Conservation (phyloP, 495 filamentous ascomycete species). For the Clavariopsis aquatica region DNA sequence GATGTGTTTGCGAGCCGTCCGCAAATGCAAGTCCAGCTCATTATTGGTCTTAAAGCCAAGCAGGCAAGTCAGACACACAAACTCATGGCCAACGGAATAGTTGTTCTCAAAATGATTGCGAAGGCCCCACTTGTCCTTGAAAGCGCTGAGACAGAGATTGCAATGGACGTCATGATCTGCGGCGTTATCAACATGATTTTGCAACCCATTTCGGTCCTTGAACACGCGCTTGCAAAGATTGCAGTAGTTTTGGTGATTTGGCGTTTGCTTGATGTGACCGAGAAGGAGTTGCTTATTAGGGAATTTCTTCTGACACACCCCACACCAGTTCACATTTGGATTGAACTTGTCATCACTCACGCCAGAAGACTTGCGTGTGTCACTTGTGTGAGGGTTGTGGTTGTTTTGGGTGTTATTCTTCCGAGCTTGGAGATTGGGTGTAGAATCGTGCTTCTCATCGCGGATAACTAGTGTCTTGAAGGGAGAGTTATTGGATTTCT, state of each 20-base stretch:
- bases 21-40: constrained; percentile 11
- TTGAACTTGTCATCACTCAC: neutral
- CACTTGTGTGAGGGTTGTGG: neutral
- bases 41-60: constrained; percentile 6
- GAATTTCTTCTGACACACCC: constrained; percentile 12
- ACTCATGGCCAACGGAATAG: constrained; percentile 15
- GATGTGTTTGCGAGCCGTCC: constrained; percentile 14
- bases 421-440: neutral
- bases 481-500: neutral
- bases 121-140: constrained; percentile 16
- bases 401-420: neutral
- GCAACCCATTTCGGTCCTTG: constrained; percentile 27
- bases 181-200: constrained; percentile 29
- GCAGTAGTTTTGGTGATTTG: constrained; percentile 30
- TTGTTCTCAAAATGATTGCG: constrained; percentile 26
- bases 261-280: constrained; percentile 12
- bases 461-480: neutral
- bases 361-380: neutral
- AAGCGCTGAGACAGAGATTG: constrained; percentile 31
- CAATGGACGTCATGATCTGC: constrained; percentile 18
- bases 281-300: constrained; percentile 4
- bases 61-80: constrained; percentile 16
- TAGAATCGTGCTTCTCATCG: neutral
- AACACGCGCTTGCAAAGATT: constrained; percentile 30
- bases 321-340: constrained; percentile 17